A percentile compares a stretch with the other conserved stretches of the same genome.
phyloP scores from a whole-genome alignment of 306 rosid genomes.

The Lathyrus tuberosus region DNA sequence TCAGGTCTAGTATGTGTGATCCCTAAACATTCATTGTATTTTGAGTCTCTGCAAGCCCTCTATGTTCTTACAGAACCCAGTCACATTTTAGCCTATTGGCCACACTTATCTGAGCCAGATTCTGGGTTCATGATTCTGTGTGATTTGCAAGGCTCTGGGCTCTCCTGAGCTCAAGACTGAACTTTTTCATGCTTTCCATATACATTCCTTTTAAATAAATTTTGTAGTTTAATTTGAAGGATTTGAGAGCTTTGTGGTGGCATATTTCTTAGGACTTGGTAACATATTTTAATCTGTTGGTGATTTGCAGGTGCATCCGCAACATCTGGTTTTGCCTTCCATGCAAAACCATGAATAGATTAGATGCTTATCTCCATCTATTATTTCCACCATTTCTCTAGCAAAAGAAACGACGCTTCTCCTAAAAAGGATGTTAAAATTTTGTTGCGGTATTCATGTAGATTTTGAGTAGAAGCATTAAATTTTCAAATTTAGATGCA shows the following conservation, averaged over 20 bases:
- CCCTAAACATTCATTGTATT: neutral
- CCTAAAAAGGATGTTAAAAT: conserved; percentile 17
- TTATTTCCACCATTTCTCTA: neutral
- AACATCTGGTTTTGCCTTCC: conserved; percentile 43
- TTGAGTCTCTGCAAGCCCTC: neutral
- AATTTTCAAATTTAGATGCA: conserved; percentile 13
- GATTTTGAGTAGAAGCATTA: neutral
- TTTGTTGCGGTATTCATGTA: conserved; percentile 35
- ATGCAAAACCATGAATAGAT: conserved; percentile 44
- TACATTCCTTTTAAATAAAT: neutral
- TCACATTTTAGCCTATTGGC: too few relatives aligned
- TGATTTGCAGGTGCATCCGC: conserved; percentile 45
- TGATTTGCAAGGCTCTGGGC: too few relatives aligned
- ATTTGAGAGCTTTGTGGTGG: neutral
- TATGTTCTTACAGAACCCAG: neutral
- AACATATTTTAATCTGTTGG: conserved; percentile 17
- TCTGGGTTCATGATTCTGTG: too few relatives aligned
- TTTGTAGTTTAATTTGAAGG: neutral
- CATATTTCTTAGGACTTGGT: conserved; percentile 1
- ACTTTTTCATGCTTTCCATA: neutral
- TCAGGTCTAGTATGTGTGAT: neutral
- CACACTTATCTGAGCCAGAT: too few relatives aligned
- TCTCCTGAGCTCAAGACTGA: too few relatives aligned
- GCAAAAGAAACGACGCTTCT: neutral
- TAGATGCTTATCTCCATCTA: conserved; percentile 15